Evolutionary conservation across 257 asterid genomes (phyloP).

Genomic region (Capsicum rhomboideum): DNA sequence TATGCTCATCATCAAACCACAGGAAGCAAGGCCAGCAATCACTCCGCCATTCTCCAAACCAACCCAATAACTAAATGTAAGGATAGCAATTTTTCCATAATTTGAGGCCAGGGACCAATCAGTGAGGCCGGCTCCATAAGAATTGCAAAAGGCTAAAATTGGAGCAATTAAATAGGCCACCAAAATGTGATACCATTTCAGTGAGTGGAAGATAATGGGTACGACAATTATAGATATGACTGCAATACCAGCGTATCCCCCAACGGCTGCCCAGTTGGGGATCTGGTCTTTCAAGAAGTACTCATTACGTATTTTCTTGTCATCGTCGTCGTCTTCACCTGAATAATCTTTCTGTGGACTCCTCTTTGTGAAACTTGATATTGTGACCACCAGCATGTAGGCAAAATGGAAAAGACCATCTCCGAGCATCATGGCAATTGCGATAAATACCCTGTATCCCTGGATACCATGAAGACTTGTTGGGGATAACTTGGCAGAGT

Average conservation of each 20-base stretch:
- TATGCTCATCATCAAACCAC: slow-evolving; percentile 33
- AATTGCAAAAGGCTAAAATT: slow-evolving; percentile 35
- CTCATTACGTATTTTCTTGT: slow-evolving; percentile 3
- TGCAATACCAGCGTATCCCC: slow-evolving; percentile 15
- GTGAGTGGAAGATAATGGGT: slow-evolving; percentile 27
- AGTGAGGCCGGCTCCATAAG: slow-evolving; percentile 35
- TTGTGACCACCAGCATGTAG: slow-evolving; percentile 30
- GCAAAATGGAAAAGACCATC: slow-evolving; percentile 66
- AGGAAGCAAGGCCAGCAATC: slow-evolving; percentile 27
- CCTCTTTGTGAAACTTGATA: slow-evolving; percentile 5
- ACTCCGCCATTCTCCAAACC: slow-evolving; percentile 34
- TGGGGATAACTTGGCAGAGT: background rate
- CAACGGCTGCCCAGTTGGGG: slow-evolving; percentile 21
- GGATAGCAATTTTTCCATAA: slow-evolving; percentile 31
- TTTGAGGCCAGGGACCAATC: slow-evolving; percentile 38
- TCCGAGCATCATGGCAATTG: slow-evolving; percentile 68
- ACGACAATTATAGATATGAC: slow-evolving; percentile 20
- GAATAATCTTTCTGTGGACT: background rate
- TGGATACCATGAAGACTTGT: slow-evolving; percentile 7
- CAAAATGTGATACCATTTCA: slow-evolving; percentile 30
- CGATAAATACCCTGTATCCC: slow-evolving; percentile 37
- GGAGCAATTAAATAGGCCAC: slow-evolving; percentile 29
- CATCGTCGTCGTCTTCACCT: slow-evolving; percentile 13
- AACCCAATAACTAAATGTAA: slow-evolving; percentile 25
- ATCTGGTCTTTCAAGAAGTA: slow-evolving; percentile 28